Percentiles rank a stretch among this genome's conserved stretches.
phyloP scores from a whole-genome alignment of 1,284 basidiomycete genomes.

The Golubevia sp. region DNA sequence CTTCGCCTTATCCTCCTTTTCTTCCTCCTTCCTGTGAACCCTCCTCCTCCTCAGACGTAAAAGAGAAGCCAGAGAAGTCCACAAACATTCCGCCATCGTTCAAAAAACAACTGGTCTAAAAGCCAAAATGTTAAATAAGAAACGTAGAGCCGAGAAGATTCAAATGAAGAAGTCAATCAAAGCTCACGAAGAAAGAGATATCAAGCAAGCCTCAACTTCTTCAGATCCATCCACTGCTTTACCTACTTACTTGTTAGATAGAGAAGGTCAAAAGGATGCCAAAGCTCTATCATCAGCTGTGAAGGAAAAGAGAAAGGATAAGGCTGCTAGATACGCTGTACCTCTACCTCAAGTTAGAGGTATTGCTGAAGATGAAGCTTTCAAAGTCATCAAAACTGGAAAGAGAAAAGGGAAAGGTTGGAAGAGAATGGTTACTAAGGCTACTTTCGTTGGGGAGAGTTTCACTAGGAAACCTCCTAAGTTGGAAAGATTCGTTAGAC shows the following conservation, averaged over 20 bases:
- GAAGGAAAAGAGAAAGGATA: constrained; percentile 99
- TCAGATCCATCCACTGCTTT: constrained; percentile 51
- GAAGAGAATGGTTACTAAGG: constrained; percentile 99
- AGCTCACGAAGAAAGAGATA: constrained; percentile 96
- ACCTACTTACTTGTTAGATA: constrained; percentile 86
- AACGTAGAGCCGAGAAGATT: constrained; percentile 94
- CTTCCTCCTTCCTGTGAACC: too few relatives aligned
- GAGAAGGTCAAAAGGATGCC: constrained; percentile 95
- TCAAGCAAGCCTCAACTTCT: constrained; percentile 67
- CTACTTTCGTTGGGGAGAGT: constrained; percentile 96
- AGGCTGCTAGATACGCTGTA: constrained; percentile 96
- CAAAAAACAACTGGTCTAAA: constrained; percentile 96
- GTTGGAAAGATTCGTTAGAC: constrained; percentile 96
- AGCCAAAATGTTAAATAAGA: constrained; percentile 95
- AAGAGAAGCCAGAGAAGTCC: constrained; percentile 85
- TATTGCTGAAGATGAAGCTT: constrained; percentile 99
- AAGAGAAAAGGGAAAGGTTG: constrained; percentile 96
- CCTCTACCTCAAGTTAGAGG: constrained; percentile 95
- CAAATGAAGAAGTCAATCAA: constrained; percentile 99
- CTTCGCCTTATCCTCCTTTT: background rate
- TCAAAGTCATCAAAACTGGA: constrained; percentile 98
- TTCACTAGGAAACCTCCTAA: constrained; percentile 99
- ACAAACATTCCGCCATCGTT: constrained; percentile 81
- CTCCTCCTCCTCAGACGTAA: constrained; percentile 71
- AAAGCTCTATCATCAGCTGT: constrained; percentile 96